These are phyloP conservation scores for Lagerstroemia speciosa DNA, from an alignment of 345 rosid genomes.

Conservation along the genomic window DNA sequence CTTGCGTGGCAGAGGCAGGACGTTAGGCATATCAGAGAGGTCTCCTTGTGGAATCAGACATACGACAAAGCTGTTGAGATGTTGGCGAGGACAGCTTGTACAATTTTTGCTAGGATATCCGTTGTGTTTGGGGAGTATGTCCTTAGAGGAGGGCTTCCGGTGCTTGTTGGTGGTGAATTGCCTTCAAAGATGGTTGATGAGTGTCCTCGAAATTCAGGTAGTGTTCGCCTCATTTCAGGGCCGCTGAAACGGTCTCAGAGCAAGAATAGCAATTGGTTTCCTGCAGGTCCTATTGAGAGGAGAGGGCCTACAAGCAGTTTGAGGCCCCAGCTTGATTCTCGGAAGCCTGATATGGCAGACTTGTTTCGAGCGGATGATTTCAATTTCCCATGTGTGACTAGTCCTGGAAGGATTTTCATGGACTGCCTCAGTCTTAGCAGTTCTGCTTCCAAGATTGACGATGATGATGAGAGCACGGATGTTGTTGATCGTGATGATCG, in stretches of 20 bases:
- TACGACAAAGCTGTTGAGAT: conserved; percentile 86
- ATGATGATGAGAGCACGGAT: conserved; percentile 24
- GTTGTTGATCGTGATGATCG: conserved; percentile 23
- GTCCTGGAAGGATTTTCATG: conserved; percentile 72
- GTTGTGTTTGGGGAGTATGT: conserved; percentile 54
- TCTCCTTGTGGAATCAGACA: conserved; percentile 83
- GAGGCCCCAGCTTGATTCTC: conserved; percentile 28
- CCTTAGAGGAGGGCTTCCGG: conserved; percentile 7
- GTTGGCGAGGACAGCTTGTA: conserved; percentile 81
- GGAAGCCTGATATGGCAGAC: conserved; percentile 32
- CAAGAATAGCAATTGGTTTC: conserved; percentile 30
- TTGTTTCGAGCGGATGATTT: conserved; percentile 49
- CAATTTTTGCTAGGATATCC: conserved; percentile 66
- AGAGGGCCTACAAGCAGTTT: conserved; percentile 20
- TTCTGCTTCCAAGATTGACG: conserved; percentile 45
- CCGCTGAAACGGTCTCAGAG: conserved; percentile 41
- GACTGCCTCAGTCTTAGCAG: conserved; percentile 76
- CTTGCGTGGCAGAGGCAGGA: conserved; percentile 94
- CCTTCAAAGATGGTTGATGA: conserved; percentile 18
- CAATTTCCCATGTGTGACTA: conserved; percentile 65
- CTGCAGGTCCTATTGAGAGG: conserved; percentile 24
- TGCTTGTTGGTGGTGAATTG: conserved; percentile 14
- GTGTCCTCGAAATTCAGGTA: conserved; percentile 17
- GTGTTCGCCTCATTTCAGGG: conserved; percentile 23
- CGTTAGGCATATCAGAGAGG: conserved; percentile 75